A percentile compares a stretch with the other conserved stretches of the same genome.
These are phyloP conservation scores for Metschnikowia henanensis DNA, from an alignment of 805 yeast species.

Conservation along the genomic window DNA sequence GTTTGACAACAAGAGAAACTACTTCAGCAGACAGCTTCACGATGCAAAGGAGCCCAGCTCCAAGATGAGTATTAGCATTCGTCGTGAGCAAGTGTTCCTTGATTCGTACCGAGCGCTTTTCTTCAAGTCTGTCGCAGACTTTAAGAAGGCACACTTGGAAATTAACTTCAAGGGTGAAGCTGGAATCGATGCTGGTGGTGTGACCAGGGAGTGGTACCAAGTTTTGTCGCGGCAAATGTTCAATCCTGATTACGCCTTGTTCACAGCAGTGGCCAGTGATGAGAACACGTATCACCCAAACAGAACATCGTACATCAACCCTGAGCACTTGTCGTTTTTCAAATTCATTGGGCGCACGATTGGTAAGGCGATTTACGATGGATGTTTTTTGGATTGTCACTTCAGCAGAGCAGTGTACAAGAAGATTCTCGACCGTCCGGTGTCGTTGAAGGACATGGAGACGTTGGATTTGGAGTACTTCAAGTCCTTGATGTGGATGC, in stretches of 20 bases:
- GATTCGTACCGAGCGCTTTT: slow-evolving; percentile 86
- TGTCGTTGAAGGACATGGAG: slow-evolving; percentile 91
- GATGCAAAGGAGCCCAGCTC: slow-evolving; percentile 42
- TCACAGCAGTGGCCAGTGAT: slow-evolving; percentile 88
- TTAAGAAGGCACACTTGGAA: slow-evolving; percentile 70
- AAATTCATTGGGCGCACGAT: slow-evolving; percentile 92
- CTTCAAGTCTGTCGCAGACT: slow-evolving; percentile 72
- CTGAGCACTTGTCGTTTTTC: slow-evolving; percentile 90
- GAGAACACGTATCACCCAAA: slow-evolving; percentile 95
- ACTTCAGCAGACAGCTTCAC: slow-evolving; percentile 76
- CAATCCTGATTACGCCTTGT: slow-evolving; percentile 91
- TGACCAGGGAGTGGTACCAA: slow-evolving; percentile 97
- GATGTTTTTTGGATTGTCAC: slow-evolving; percentile 86
- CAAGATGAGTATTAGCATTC: slow-evolving; percentile 63
- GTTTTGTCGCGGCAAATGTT: slow-evolving; percentile 93
- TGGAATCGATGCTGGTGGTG: slow-evolving; percentile 98
- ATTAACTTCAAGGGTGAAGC: slow-evolving; percentile 89
- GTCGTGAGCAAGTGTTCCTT: slow-evolving; percentile 87
- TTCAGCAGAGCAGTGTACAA: slow-evolving; percentile 95
- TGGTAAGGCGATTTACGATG: slow-evolving; percentile 92
- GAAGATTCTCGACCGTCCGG: slow-evolving; percentile 73
- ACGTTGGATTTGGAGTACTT: slow-evolving; percentile 89
- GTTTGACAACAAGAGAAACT: slow-evolving; percentile 89
- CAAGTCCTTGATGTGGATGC: slow-evolving; percentile 92
- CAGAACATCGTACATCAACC: slow-evolving; percentile 86